These are phyloP conservation scores for Talaromyces marneffei DNA, from an alignment of 2,329 filamentous ascomycete species.

Conservation along the genomic window DNA sequence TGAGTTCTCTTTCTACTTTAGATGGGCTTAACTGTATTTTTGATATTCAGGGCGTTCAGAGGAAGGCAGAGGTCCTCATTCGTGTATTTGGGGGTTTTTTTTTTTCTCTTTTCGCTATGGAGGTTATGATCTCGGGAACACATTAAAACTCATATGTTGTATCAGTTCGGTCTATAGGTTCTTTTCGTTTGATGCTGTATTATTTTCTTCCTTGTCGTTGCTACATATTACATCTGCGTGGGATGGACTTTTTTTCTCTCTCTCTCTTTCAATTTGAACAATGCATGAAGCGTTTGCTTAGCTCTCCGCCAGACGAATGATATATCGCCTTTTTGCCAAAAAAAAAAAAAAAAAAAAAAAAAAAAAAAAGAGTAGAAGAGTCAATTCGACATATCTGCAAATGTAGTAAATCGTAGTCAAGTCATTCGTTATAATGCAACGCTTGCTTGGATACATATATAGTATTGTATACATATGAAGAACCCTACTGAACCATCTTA, in stretches of 20 bases:
- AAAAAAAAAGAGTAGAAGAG: too few relatives aligned
- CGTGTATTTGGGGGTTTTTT: background rate
- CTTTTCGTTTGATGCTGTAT: background rate
- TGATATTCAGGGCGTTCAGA: background rate
- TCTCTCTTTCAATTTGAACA: background rate
- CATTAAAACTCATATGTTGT: background rate
- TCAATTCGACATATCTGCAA: background rate
- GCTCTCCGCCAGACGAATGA: too few relatives aligned
- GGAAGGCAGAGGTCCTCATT: background rate
- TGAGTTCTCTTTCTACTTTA: background rate
- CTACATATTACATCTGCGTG: background rate
- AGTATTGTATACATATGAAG: background rate
- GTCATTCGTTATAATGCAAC: background rate
- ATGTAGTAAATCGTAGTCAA: too few relatives aligned
- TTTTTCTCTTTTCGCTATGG: background rate
- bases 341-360: too few relatives aligned
- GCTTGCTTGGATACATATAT: background rate
- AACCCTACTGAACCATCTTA: background rate
- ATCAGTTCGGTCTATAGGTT: background rate
- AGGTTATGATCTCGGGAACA: background rate
- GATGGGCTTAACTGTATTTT: background rate
- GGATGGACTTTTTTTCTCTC: background rate
- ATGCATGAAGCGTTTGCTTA: background rate
- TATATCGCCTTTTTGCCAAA: too few relatives aligned
- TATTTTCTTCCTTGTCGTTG: background rate